phyloP scores from a whole-genome alignment of 1,284 basidiomycete genomes.

The Trichosporon inkin region DNA sequence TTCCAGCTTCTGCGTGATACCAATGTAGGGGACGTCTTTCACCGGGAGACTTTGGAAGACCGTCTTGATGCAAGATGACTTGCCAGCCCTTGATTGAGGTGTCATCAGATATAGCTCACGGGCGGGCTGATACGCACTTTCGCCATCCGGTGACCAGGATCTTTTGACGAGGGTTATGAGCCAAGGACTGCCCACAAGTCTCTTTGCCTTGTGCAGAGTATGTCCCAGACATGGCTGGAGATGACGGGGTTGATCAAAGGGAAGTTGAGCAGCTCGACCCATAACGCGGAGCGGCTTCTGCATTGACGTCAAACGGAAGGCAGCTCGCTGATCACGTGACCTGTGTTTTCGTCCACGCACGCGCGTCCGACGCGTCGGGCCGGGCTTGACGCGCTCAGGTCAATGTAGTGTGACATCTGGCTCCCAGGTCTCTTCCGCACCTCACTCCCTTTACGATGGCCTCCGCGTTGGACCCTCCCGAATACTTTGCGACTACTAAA shows the following conservation, averaged over 20 bases:
- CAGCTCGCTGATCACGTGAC: neutral
- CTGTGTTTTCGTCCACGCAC: slow-evolving; percentile 9
- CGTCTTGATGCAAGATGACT: slow-evolving; percentile 86
- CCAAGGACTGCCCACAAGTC: neutral
- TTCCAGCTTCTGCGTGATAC: slow-evolving; percentile 72
- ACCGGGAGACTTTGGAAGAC: slow-evolving; percentile 79
- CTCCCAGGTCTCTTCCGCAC: no score
- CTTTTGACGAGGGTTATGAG: slow-evolving; percentile 51
- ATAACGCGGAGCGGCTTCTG: neutral
- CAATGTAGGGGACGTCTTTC: slow-evolving; percentile 87
- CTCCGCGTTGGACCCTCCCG: neutral
- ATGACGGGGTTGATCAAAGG: neutral
- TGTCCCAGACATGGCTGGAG: neutral
- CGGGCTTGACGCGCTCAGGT: neutral
- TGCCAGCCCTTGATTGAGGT: slow-evolving; percentile 68
- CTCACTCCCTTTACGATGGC: neutral
- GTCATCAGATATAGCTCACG: neutral
- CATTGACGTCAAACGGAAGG: neutral
- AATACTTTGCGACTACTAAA: neutral
- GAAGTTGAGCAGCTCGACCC: neutral
- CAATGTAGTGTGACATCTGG: no score
- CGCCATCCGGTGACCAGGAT: slow-evolving; percentile 73
- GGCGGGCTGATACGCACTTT: slow-evolving; percentile 54
- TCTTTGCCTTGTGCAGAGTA: neutral
- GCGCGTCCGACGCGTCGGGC: slow-evolving; percentile 2